phyloP scores from a whole-genome alignment of 2,329 filamentous ascomycete genomes.

The Podosphaera xanthii region DNA sequence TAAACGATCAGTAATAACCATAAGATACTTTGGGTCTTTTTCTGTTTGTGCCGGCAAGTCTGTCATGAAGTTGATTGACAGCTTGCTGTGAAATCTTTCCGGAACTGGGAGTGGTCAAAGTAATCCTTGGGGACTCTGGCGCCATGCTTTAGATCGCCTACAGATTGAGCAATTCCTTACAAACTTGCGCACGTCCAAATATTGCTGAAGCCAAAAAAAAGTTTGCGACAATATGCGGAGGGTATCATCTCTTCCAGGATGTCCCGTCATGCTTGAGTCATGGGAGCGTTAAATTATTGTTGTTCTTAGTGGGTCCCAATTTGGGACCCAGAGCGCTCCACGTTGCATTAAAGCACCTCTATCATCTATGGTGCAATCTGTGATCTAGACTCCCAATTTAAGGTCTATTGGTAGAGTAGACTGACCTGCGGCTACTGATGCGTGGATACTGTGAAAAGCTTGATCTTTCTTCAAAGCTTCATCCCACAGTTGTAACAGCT shows the following conservation, averaged over 20 bases:
- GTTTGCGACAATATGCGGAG: neutral
- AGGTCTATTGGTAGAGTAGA: neutral
- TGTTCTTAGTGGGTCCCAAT: neutral
- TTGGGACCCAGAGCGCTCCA: neutral
- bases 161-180: neutral
- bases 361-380: slow-evolving; percentile 1
- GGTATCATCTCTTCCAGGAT: neutral
- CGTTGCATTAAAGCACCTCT: neutral
- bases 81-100: neutral
- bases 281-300: neutral
- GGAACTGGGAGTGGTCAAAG: neutral
- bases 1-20: slow-evolving; percentile 1
- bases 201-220: neutral
- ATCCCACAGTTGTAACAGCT: neutral
- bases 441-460: slow-evolving; percentile 1
- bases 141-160: neutral
- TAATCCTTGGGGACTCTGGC: neutral
- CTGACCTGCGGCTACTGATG: neutral
- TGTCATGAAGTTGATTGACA: neutral
- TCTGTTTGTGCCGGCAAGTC: neutral
- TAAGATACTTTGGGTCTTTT: neutral
- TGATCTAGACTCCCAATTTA: neutral
- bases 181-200: neutral
- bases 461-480: neutral
- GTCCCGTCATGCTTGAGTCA: neutral